Base-by-base conservation (phyloP, 169 alveolate genomes). In the Theileria equi region DNA sequence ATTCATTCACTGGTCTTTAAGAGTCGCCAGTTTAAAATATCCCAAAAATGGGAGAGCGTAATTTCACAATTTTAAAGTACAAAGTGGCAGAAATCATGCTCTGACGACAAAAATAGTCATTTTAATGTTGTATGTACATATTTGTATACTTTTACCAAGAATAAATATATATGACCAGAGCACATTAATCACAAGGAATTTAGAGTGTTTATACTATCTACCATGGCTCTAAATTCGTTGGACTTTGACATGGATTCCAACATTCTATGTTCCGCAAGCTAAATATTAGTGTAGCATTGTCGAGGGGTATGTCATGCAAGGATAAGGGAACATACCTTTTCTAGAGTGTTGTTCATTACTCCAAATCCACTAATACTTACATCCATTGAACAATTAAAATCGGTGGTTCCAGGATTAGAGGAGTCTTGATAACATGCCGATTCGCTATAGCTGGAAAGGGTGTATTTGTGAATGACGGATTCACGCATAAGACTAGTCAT, bases 391-490 rank as follows among this genome's bases (percentile, higher is more conserved):
- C 68, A 25, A 32, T 50, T 21, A 68, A 44, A 73, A 26, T 48
- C 58, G 19, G 70, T 49, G 13, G 43, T 13, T 6, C 55, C 50
- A 25, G 50, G 65, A 13, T 45, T 55, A 11, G 40, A 45, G n/a
- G 44, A 17, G 36, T 17, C 52, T 41, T 52, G 47, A 25, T 55
- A 48, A 6, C 78, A 47, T n/a, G 71, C 69, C 25, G 69, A 45
- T 35, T 73, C 83, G n/a, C 35, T 19, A 62, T 73, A 73, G n/a
- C 83, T 73, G 69, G 28, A 11, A 41, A 11, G 29, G 25, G 38
- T n/a, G 19, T 60, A 41, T 19, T 29, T 5, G 1, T 10, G 26
- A 45, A 17, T 1, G n/a, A 7, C 8, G 2, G 2, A 29, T 6
- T 21, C 4, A 3, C n/a, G 1, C 52, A 16, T n/a, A 1, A n/a